phyloP scores from a whole-genome alignment of 2,329 filamentous ascomycete genomes.

The Conoideocrella luteorostrata region DNA sequence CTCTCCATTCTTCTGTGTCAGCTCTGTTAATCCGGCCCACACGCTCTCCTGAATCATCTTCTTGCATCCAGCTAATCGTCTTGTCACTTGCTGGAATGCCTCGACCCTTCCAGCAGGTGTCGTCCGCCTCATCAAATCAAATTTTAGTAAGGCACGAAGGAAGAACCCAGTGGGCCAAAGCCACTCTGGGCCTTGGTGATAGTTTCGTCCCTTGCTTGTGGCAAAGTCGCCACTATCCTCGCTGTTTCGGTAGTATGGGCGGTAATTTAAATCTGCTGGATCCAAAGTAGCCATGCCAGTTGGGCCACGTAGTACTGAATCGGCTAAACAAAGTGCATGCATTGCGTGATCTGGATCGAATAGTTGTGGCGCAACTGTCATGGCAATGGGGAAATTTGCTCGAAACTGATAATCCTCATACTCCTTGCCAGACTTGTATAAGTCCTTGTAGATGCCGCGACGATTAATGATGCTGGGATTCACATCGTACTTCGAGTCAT shows the following conservation, averaged over 20 bases:
- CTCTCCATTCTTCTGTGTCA: slow-evolving; percentile 85
- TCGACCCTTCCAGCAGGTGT: slow-evolving; percentile 64
- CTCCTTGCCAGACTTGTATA: slow-evolving; percentile 89
- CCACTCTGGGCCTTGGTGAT: slow-evolving; percentile 98
- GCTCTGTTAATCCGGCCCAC: slow-evolving; percentile 87
- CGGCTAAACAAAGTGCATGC: slow-evolving; percentile 70
- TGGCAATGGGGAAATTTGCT: slow-evolving; percentile 89
- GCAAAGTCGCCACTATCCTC: slow-evolving; percentile 89
- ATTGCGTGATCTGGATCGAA: slow-evolving; percentile 77
- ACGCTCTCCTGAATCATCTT: slow-evolving; percentile 69
- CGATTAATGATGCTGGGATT: slow-evolving; percentile 77
- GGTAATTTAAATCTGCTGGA: slow-evolving; percentile 85
- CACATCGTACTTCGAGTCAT: slow-evolving; percentile 74
- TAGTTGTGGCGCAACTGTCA: slow-evolving; percentile 85
- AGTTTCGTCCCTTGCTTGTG: slow-evolving; percentile 91
- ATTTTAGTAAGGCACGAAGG: slow-evolving; percentile 82
- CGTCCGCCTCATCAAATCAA: slow-evolving; percentile 67
- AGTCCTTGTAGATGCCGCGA: slow-evolving; percentile 94
- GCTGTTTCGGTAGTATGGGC: slow-evolving; percentile 89
- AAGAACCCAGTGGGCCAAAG: slow-evolving; percentile 97
- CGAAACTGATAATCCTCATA: slow-evolving; percentile 97
- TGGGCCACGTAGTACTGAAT: slow-evolving; percentile 74
- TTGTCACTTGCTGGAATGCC: slow-evolving; percentile 90
- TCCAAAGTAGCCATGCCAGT: slow-evolving; percentile 95
- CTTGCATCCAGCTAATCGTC: slow-evolving; percentile 76